Percentiles rank a stretch among this genome's conserved stretches.
These are phyloP conservation scores for Talaromyces sp. DNA, from an alignment of 2,329 filamentous ascomycete species.

Conservation along the genomic window DNA sequence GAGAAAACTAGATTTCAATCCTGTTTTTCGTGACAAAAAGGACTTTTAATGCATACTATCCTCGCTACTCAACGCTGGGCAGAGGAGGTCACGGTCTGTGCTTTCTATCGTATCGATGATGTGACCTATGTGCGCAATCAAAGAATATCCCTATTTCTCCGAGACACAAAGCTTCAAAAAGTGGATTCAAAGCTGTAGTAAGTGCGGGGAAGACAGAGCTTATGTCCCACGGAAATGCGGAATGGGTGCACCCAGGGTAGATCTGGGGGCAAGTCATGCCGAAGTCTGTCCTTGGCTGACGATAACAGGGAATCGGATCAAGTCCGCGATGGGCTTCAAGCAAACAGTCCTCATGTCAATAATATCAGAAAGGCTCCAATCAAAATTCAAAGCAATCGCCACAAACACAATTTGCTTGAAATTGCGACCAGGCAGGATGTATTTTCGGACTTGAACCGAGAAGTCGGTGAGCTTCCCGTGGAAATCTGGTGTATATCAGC, in stretches of 20 bases:
- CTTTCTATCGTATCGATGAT: neutral
- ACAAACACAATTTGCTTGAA: neutral
- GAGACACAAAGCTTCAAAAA: neutral
- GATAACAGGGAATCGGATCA: constrained; percentile 6
- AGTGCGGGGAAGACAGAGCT: constrained; percentile 21
- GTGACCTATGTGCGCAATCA: neutral
- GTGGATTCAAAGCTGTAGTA: neutral
- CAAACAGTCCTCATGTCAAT: neutral
- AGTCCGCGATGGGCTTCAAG: constrained; percentile 1
- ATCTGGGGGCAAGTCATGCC: neutral
- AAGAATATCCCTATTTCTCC: neutral
- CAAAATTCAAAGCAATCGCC: neutral
- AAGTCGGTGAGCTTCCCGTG: constrained; percentile 5
- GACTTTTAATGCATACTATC: neutral
- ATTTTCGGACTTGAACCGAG: constrained; percentile 9
- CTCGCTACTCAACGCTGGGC: neutral
- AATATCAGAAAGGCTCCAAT: neutral
- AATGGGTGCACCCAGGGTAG: constrained; percentile 1
- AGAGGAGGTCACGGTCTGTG: neutral
- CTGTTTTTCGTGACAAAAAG: too few relatives aligned
- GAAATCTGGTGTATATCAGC: neutral
- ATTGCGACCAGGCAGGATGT: too few relatives aligned
- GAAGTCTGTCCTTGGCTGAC: constrained; percentile 17
- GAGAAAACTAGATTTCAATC: too few relatives aligned
- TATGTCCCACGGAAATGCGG: constrained; percentile 6